A percentile compares a stretch with the other conserved stretches of the same genome.
These are phyloP conservation scores for Lactarius pseudohatsudake DNA, from an alignment of 768 basidiomycete species.

Conservation along the genomic window DNA sequence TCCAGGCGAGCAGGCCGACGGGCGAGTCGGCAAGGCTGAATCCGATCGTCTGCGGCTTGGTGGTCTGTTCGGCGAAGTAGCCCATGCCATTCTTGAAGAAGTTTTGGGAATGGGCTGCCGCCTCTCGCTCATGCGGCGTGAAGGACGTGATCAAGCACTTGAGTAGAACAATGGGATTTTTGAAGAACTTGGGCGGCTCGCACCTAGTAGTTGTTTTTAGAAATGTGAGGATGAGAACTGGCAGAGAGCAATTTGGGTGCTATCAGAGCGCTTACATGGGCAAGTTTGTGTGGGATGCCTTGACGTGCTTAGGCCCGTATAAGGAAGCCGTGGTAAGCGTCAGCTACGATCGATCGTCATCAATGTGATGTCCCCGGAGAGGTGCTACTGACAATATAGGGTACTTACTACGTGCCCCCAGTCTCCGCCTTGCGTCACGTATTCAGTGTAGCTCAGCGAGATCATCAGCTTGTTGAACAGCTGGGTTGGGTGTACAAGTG, in stretches of 20 bases:
- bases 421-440: too few relatives aligned
- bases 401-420: too few relatives aligned
- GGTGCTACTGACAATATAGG: too few relatives aligned
- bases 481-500: conserved; percentile 25
- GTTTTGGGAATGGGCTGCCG: conserved; percentile 35
- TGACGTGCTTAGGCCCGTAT: conserved; percentile 14
- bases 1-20: conserved; percentile 38
- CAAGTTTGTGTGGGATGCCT: conserved; percentile 26
- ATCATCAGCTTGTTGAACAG: not conserved
- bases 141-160: conserved; percentile 36
- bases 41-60: conserved; percentile 33
- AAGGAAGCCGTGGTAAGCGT: too few relatives aligned
- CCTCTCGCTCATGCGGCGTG: conserved; percentile 39
- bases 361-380: too few relatives aligned
- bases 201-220: too few relatives aligned
- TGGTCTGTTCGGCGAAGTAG: conserved; percentile 36
- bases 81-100: too few relatives aligned
- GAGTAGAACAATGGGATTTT: conserved; percentile 36
- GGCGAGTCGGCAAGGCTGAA: conserved; percentile 50
- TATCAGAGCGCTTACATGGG: conserved; percentile 30
- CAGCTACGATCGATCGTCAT: too few relatives aligned
- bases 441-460: too few relatives aligned
- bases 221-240: not conserved
- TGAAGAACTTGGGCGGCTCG: conserved; percentile 29
- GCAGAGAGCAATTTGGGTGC: too few relatives aligned